A percentile compares a stretch with the other conserved stretches of the same genome.
phyloP scores from a whole-genome alignment of 164 flowering plant genomes.

The Liriodendron chinense region DNA sequence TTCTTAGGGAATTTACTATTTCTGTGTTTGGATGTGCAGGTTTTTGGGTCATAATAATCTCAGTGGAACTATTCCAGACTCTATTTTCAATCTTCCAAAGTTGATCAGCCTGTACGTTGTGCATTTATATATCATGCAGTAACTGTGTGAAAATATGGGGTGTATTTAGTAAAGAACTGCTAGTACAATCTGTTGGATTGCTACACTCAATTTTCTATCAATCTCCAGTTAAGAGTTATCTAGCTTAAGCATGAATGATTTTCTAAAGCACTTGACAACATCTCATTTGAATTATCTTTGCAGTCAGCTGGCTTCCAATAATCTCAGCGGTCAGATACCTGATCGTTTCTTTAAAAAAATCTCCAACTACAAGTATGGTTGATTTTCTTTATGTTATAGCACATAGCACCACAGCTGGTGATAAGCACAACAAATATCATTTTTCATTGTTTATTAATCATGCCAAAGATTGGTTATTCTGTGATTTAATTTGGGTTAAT shows the following conservation, averaged over 20 bases:
- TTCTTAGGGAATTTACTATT: background rate
- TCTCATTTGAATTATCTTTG: slow-evolving; percentile 17
- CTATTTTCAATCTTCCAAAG: slow-evolving; percentile 52
- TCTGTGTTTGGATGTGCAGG: slow-evolving; percentile 41
- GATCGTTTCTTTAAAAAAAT: slow-evolving; percentile 45
- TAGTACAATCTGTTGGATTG: too few species aligned
- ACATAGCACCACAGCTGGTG: background rate
- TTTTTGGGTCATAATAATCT: slow-evolving; percentile 77
- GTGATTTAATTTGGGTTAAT: slow-evolving; percentile 12
- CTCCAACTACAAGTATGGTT: slow-evolving; percentile 65
- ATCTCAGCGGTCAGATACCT: slow-evolving; percentile 75
- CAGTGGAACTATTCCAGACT: slow-evolving; percentile 66
- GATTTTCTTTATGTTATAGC: background rate
- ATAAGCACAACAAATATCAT: background rate
- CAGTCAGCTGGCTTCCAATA: slow-evolving; percentile 79
- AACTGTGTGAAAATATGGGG: background rate
- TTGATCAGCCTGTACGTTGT: slow-evolving; percentile 66
- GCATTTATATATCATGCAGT: background rate
- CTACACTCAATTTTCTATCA: too few species aligned
- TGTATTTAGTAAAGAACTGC: too few species aligned
- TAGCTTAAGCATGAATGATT: too few species aligned
- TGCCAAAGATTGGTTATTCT: background rate
- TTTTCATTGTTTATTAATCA: background rate
- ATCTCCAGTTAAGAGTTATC: too few species aligned
- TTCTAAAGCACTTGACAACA: too few species aligned